Evolutionary conservation across 2,329 filamentous ascomycete species (phyloP).

Genomic region (Trichophyton rubrum): DNA sequence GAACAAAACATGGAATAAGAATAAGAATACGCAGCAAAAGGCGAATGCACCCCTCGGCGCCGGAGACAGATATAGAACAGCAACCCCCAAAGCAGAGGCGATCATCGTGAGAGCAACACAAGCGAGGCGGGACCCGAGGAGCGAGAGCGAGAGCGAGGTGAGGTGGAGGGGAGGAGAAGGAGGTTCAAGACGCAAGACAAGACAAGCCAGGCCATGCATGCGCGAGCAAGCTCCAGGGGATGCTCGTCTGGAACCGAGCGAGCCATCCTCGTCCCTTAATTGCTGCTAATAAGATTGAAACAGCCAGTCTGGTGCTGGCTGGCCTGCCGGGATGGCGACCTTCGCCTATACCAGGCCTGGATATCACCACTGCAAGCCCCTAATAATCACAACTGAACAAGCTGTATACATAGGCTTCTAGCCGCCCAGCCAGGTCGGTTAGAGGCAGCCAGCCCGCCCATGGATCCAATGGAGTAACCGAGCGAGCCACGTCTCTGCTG

Average conservation of each 20-base stretch:
- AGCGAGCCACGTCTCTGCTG: no score
- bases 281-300: background rate
- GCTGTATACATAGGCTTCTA: no score
- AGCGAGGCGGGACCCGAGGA: background rate
- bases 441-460: no score
- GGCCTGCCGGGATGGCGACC: background rate
- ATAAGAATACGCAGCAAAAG: no score
- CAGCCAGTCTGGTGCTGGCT: background rate
- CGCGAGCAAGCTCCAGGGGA: background rate
- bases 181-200: background rate
- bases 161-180: background rate
- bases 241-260: background rate
- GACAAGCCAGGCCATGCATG: background rate
- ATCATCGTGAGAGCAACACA: background rate
- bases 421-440: no score
- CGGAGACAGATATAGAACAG: background rate
- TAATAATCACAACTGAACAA: no score
- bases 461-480: no score
- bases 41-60: background rate
- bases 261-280: conserved; percentile 1
- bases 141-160: no score
- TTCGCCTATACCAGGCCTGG: background rate
- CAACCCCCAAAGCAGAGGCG: background rate
- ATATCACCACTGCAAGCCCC: no score
- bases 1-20: no score